phyloP scores from a whole-genome alignment of 2,329 filamentous ascomycete species.

The Cladophialophora immunda region DNA sequence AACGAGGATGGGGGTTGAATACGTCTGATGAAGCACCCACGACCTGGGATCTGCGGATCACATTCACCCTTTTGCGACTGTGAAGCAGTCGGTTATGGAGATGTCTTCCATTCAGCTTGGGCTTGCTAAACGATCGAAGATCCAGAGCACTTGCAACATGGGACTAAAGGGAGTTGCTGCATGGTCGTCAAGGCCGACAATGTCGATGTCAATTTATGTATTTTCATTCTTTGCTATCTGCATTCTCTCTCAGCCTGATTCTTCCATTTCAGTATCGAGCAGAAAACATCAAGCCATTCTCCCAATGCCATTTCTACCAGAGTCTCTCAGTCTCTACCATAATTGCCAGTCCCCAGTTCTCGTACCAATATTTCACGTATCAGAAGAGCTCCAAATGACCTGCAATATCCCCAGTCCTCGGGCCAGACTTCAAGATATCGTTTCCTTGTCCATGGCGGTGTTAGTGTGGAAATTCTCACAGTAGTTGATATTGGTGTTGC shows the following conservation, averaged over 20 bases:
- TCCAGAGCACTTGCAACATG: not conserved
- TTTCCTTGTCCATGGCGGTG: slow-evolving; percentile 2
- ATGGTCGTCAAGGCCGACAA: not conserved
- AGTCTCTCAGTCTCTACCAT: not conserved
- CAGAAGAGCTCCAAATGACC: not conserved
- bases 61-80: too few species aligned
- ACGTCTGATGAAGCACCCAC: too few species aligned
- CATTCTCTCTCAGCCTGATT: not conserved
- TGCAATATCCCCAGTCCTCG: not conserved
- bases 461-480: not conserved
- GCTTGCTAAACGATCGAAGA: not conserved
- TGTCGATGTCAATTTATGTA: not conserved
- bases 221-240: not conserved
- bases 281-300: not conserved
- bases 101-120: not conserved
- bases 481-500: not conserved
- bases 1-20: too few species aligned
- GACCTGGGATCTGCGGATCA: too few species aligned
- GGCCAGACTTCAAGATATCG: not conserved
- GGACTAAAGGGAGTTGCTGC: not conserved
- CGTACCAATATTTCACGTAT: not conserved
- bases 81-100: not conserved
- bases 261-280: not conserved
- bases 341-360: not conserved
- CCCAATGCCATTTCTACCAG: slow-evolving; percentile 1